Conservation (phyloP, 495 filamentous ascomycete species). For the Neurospora sp. region DNA sequence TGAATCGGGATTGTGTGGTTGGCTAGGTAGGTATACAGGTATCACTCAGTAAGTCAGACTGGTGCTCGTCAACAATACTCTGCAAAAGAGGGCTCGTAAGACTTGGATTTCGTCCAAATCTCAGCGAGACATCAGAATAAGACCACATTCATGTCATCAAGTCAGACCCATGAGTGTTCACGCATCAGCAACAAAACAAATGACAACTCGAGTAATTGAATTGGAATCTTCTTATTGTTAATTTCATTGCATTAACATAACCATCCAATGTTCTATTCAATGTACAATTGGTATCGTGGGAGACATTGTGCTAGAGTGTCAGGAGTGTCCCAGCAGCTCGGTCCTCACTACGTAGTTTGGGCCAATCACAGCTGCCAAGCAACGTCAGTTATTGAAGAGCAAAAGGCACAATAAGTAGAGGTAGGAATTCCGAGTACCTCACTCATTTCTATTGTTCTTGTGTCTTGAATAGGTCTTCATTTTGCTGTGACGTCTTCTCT, state of each 20-base stretch:
- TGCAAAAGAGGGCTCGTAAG: neutral
- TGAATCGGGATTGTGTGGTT: neutral
- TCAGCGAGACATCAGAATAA: too few relatives aligned
- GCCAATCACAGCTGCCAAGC: neutral
- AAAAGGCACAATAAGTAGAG: neutral
- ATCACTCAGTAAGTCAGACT: neutral
- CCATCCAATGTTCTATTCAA: neutral
- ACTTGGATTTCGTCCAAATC: neutral
- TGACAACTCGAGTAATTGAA: neutral
- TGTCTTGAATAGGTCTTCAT: neutral
- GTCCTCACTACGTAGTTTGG: neutral
- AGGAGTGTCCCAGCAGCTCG: neutral
- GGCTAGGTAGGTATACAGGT: neutral
- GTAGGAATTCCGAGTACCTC: neutral
- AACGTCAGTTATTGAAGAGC: neutral
- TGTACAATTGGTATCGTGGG: neutral
- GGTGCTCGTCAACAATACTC: neutral
- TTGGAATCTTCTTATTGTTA: neutral
- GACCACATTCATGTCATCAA: neutral
- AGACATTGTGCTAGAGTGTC: neutral
- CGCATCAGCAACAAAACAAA: neutral
- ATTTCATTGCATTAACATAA: neutral
- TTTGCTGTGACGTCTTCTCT: neutral
- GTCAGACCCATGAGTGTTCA: neutral
- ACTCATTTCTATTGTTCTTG: neutral